Conservation (phyloP, 2,329 filamentous ascomycete genomes). For the Fusarium denticulatum region DNA sequence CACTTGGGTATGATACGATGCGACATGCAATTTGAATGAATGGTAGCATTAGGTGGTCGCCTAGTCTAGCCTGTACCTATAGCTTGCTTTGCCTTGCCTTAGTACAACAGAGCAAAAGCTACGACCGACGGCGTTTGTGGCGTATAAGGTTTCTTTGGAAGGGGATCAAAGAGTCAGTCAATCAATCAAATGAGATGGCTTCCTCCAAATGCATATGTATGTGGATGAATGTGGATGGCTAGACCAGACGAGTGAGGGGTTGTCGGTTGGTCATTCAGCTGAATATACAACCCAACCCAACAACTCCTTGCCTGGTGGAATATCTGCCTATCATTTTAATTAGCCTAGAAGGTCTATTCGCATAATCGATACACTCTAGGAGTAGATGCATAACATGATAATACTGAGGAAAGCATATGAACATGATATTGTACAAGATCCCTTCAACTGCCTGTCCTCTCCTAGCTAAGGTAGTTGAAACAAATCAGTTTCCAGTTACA, state of each 20-base stretch:
- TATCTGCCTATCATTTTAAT: not conserved
- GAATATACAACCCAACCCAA: conserved; percentile 2
- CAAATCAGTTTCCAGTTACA: not conserved
- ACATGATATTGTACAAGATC: not conserved
- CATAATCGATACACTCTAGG: not conserved
- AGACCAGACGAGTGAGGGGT: conserved; percentile 18
- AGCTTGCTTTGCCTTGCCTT: not conserved
- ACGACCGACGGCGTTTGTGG: conserved; percentile 5
- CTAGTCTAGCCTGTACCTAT: not conserved
- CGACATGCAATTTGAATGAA: conserved; percentile 6
- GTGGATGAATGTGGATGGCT: not conserved
- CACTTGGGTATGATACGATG: conserved; percentile 5
- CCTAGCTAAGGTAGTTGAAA: not conserved
- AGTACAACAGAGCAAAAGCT: not conserved
- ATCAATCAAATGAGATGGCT: not conserved
- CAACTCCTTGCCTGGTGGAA: not conserved
- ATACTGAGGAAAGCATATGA: not conserved
- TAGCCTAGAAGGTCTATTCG: not conserved
- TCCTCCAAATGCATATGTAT: not conserved
- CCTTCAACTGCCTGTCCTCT: not conserved
- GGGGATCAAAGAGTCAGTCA: not conserved
- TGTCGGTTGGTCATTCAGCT: not conserved
- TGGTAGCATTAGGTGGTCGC: not conserved
- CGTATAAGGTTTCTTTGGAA: conserved; percentile 12
- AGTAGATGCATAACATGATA: not conserved